A percentile compares a stretch with the other conserved stretches of the same genome.
Conservation (phyloP, 495 filamentous ascomycete genomes). For the Terfezia claveryi region DNA sequence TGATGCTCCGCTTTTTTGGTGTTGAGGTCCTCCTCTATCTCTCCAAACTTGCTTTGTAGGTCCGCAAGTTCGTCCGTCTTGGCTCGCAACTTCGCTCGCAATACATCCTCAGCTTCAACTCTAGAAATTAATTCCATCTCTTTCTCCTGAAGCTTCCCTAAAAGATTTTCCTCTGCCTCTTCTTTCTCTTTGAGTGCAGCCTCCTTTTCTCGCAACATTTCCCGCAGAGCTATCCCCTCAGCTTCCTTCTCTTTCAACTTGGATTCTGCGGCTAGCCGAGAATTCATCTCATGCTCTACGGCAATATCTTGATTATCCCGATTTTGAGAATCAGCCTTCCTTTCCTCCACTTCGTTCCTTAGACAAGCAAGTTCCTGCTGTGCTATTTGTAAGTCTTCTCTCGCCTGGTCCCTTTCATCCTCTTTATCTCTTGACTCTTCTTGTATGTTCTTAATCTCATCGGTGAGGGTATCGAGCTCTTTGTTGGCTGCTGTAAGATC, state of each 20-base stretch:
- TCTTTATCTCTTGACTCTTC: constrained; percentile 56
- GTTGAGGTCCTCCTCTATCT: constrained; percentile 25
- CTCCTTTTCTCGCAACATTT: constrained; percentile 20
- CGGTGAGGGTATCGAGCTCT: constrained; percentile 61
- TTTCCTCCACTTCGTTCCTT: neutral
- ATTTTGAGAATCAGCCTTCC: neutral
- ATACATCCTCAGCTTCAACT: constrained; percentile 21
- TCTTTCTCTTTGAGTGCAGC: constrained; percentile 9
- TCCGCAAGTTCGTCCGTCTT: constrained; percentile 29
- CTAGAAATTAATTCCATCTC: constrained; percentile 30
- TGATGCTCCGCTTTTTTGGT: constrained; percentile 6
- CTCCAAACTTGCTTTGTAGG: constrained; percentile 26
- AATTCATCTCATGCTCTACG: neutral
- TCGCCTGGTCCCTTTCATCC: constrained; percentile 20
- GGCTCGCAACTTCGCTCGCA: constrained; percentile 16
- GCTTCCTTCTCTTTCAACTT: constrained; percentile 26
- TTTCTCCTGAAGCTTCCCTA: constrained; percentile 25
- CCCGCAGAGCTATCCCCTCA: constrained; percentile 29
- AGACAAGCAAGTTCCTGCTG: constrained; percentile 10
- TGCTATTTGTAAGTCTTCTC: constrained; percentile 23
- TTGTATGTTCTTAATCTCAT: constrained; percentile 70
- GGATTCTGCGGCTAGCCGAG: neutral
- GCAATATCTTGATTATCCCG: neutral
- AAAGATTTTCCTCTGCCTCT: constrained; percentile 27
- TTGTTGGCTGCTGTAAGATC: constrained; percentile 23